Evolutionary conservation across 108 stramenopile genomes (phyloP).

Genomic region (Fistulifera solaris): DNA sequence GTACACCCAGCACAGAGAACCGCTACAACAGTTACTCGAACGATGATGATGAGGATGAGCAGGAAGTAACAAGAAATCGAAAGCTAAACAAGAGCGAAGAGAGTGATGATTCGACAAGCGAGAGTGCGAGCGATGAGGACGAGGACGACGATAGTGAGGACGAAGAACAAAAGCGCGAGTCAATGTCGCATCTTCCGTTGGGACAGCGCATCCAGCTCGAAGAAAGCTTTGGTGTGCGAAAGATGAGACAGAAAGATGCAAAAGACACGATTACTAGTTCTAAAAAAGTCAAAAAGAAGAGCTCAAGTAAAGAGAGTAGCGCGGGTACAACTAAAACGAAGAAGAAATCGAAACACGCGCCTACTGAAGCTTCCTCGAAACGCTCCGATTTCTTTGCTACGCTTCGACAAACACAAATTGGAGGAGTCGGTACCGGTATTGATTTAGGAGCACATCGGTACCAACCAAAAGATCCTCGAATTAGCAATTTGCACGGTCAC

Average conservation of each 20-base stretch:
- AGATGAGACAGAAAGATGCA: not conserved
- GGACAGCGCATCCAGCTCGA: no score
- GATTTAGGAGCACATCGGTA: conserved; percentile 77
- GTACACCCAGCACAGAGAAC: no score
- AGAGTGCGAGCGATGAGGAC: not conserved
- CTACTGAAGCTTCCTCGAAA: conserved; percentile 74
- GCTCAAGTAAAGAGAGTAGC: not conserved
- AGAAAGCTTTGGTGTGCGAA: not conserved
- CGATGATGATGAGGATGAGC: conserved; percentile 6
- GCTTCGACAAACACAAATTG: conserved; percentile 39
- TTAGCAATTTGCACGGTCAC: conserved; percentile 54
- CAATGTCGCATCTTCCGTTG: no score
- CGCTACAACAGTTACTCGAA: no score
- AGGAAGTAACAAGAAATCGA: no score
- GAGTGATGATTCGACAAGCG: conserved; percentile 7
- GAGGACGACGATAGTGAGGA: conserved; percentile 4
- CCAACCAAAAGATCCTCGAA: conserved; percentile 75
- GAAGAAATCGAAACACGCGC: conserved; percentile 62
- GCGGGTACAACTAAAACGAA: conserved; percentile 1
- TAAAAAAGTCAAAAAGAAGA: not conserved
- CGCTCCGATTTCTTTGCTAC: conserved; percentile 56
- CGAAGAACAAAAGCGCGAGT: conserved; percentile 3
- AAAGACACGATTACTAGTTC: not conserved
- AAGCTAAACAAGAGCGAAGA: no score
- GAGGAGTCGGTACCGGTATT: conserved; percentile 72